phyloP scores from a whole-genome alignment of 2,329 filamentous ascomycete species.

The Cladosporium sp. region DNA sequence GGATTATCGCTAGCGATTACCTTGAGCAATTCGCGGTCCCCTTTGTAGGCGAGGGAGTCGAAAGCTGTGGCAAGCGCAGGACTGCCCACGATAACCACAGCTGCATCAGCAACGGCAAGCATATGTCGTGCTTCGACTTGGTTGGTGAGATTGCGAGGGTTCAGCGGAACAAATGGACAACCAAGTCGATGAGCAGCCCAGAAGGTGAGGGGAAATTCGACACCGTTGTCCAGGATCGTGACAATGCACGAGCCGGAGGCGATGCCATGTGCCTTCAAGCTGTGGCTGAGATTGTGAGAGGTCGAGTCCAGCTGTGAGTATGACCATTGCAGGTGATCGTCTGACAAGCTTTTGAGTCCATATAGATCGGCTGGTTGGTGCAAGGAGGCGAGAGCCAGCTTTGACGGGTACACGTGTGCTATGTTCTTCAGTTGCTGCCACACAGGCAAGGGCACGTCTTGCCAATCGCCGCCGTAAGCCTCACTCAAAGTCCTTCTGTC shows the following conservation, averaged over 20 bases:
- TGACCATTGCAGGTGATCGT: not conserved
- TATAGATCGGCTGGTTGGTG: not conserved
- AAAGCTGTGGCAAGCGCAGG: not conserved
- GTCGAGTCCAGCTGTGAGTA: not conserved
- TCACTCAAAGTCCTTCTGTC: not conserved
- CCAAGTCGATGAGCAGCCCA: conserved; percentile 9
- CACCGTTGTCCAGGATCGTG: conserved; percentile 9
- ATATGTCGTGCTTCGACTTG: conserved; percentile 9
- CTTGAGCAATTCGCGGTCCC: not conserved
- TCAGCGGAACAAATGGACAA: conserved; percentile 16
- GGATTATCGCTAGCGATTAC: not conserved
- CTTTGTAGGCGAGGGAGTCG: not conserved
- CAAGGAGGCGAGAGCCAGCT: not conserved
- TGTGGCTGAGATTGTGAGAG: not conserved
- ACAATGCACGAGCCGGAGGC: not conserved
- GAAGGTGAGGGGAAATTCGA: conserved; percentile 9
- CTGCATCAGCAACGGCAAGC: not conserved
- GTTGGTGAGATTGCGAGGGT: conserved; percentile 12
- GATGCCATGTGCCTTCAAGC: not conserved
- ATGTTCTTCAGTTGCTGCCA: not conserved
- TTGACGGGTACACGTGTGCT: not conserved
- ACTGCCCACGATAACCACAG: not conserved
- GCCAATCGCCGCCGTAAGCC: not conserved
- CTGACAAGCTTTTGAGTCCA: not conserved
- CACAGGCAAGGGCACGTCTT: not conserved